These are phyloP conservation scores for Adansonia digitata DNA, from an alignment of 345 rosid genomes.

Conservation along the genomic window DNA sequence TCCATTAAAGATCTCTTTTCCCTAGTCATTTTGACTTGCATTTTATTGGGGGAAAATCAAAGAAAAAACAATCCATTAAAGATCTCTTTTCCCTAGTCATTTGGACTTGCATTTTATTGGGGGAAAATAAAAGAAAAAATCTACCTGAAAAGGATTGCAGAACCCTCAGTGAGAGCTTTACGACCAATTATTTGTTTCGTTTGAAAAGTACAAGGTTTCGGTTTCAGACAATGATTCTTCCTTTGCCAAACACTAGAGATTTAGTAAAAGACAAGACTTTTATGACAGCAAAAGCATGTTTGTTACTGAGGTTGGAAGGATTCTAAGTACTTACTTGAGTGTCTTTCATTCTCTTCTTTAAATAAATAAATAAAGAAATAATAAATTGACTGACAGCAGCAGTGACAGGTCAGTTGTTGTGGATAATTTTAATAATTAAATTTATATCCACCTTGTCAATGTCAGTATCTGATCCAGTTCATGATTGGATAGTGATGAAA, in stretches of 20 bases:
- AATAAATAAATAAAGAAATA: too few relatives aligned
- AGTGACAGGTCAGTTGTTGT: constrained; percentile 23
- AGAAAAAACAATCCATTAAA: not conserved
- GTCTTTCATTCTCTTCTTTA: not conserved
- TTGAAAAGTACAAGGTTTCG: constrained; percentile 26
- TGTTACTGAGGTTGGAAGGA: constrained; percentile 11
- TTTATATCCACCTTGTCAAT: constrained; percentile 19
- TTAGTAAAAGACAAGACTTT: constrained; percentile 31
- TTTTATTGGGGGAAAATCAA: constrained; percentile 21
- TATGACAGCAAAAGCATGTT: constrained; percentile 16
- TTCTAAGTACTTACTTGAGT: constrained; percentile 6
- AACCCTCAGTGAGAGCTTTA: constrained; percentile 10
- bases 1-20: not conserved
- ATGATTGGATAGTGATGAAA: constrained; percentile 28
- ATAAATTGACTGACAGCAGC: constrained; percentile 16
- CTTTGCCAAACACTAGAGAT: too few relatives aligned
- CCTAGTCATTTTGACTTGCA: constrained; percentile 1
- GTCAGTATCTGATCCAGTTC: constrained; percentile 22
- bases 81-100: not conserved
- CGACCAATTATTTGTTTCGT: constrained; percentile 11
- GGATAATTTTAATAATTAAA: too few relatives aligned
- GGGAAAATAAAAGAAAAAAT: constrained; percentile 17
- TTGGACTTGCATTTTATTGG: constrained; percentile 15
- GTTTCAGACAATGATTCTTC: constrained; percentile 29
- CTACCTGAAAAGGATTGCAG: constrained; percentile 18